Evolutionary conservation across 164 flowering plant genomes (phyloP), one percentile per base, ranked within the genome.

Genomic region (Annona squamosa): DNA sequence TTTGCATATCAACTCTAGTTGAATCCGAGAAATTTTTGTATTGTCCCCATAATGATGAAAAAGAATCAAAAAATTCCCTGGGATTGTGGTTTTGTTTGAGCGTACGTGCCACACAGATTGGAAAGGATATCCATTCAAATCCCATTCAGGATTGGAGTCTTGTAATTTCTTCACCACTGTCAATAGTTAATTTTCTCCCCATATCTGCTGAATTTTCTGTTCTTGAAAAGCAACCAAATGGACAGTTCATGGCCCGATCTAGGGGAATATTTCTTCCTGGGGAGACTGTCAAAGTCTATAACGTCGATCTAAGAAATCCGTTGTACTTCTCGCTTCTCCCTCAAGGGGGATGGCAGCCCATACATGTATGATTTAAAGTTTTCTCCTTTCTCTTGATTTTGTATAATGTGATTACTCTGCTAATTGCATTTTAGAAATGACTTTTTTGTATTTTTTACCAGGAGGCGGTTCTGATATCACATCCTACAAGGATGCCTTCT

Each of bases 381-480:
- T 18, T 48, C 12, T 48, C 65, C n/a, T 56, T 26, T 64, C 56
- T 26, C 41, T n/a, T 37, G n/a, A 18, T 73, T 26, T 10, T 73
- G 63, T 2, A 19, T 64, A 18, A 46, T 5, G 26, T 67, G 5
- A 10, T 47, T 65, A 16, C 48, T 42, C 63, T 70, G 48, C 48
- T 37, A 19, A 6, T 41, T 3, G 46, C 48, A 48, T 9, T 26
- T 48, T 37, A 48, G 2, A 19, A 62, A 9, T 37, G 16, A 19
- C 5, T 64, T 10, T 2, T 12, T 63, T 44, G 37, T 41, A 16
- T 48, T 75, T 46, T 45, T 73, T 63, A 72, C 19, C 87, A 95
- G 99, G 98, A 95, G 78, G 91, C 99, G 72, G 89, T 95, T 80
- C 85, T 88, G 52, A 75, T 95, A 75, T 89, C 97, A 45, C 91